phyloP scores from a whole-genome alignment of 352 stramenopile species.

The Phytopythium cucurbitacearum region DNA sequence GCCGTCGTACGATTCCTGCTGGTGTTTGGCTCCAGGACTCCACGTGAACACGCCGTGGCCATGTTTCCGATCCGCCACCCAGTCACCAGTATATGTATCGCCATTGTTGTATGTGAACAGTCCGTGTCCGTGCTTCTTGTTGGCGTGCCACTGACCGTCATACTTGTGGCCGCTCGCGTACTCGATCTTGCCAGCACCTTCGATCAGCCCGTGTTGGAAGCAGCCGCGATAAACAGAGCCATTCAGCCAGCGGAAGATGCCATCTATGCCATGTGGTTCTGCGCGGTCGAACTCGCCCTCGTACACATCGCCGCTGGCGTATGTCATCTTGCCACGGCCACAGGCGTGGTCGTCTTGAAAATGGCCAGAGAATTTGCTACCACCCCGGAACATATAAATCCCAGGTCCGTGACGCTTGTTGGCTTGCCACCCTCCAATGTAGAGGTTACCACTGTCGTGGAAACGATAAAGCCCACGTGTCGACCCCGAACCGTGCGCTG shows the following conservation, averaged over 20 bases:
- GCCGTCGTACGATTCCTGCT: constrained; percentile 82
- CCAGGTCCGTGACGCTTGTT: constrained; percentile 75
- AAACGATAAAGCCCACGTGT: constrained; percentile 70
- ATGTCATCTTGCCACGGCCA: constrained; percentile 75
- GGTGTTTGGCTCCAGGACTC: constrained; percentile 29
- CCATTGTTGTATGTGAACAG: constrained; percentile 79
- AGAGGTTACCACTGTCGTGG: constrained; percentile 55
- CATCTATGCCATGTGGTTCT: constrained; percentile 55
- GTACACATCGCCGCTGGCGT: constrained; percentile 84
- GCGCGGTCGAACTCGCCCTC: constrained; percentile 58
- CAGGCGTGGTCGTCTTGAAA: constrained; percentile 63
- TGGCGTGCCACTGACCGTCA: constrained; percentile 50
- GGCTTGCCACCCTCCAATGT: constrained; percentile 55
- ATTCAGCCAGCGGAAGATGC: constrained; percentile 66
- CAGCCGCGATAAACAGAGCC: constrained; percentile 74
- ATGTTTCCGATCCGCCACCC: constrained; percentile 51
- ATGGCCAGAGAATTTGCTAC: constrained; percentile 51
- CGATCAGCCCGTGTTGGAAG: constrained; percentile 65
- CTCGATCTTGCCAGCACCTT: constrained; percentile 44
- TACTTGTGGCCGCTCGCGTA: constrained; percentile 72
- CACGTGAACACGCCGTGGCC: constrained; percentile 58
- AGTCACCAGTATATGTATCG: constrained; percentile 78
- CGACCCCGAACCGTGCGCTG: constrained; percentile 37
- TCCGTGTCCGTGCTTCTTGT: constrained; percentile 79
- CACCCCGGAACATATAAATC: constrained; percentile 53